Percentiles rank a stretch among this genome's conserved stretches.
Conservation (phyloP, 106 monocot genomes). For the Dendrobium huoshanense region DNA sequence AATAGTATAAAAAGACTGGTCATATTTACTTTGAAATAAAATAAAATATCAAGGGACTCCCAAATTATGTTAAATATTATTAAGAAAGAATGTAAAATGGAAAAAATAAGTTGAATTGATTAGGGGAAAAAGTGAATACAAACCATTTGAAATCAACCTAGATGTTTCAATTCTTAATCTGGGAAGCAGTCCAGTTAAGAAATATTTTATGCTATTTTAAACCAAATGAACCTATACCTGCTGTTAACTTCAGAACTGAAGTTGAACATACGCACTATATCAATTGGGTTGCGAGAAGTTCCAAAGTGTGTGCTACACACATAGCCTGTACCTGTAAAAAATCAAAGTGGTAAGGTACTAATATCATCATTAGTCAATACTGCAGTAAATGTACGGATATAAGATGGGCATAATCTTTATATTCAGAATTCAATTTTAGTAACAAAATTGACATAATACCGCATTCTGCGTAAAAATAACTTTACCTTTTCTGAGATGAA, state of each 20-base stretch:
- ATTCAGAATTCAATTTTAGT: background rate
- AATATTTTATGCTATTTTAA: background rate
- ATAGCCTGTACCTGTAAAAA: constrained; percentile 52
- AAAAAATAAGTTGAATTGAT: too few species aligned
- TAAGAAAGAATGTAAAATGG: background rate
- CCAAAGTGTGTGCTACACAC: constrained; percentile 57
- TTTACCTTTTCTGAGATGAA: background rate
- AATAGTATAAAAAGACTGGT: background rate
- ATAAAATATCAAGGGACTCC: background rate
- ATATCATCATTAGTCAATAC: background rate
- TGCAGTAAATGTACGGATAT: background rate
- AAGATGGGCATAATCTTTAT: background rate
- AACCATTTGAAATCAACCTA: too few species aligned
- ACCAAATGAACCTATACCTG: constrained; percentile 27
- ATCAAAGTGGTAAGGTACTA: background rate
- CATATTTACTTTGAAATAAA: background rate
- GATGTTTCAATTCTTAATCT: too few species aligned
- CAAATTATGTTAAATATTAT: background rate
- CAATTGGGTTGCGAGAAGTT: constrained; percentile 24
- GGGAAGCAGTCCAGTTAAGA: background rate
- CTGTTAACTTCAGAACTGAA: constrained; percentile 38
- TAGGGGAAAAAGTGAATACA: too few species aligned
- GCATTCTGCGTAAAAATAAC: background rate
- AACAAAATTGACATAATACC: background rate
- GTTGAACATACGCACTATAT: constrained; percentile 66